Percentiles rank a stretch among this genome's conserved stretches.
Conservation (phyloP, 164 flowering plant genomes). For the Piper longum region DNA sequence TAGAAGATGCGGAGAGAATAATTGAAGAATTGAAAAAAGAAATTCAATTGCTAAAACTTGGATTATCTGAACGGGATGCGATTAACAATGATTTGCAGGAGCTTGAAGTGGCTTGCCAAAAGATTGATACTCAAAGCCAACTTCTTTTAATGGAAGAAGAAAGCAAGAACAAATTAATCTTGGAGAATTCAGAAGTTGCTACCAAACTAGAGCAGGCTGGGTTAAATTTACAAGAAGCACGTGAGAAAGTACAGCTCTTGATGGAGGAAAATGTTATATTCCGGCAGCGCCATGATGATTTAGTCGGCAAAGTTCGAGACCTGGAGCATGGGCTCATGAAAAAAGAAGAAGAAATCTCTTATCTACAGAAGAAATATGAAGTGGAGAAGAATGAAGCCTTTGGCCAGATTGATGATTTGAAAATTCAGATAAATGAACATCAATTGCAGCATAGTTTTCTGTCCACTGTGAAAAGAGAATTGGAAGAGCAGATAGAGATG, state of each 20-base stretch:
- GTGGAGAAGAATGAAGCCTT: conserved; percentile 21
- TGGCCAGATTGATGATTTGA: conserved; percentile 7
- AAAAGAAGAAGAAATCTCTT: conserved; percentile 19
- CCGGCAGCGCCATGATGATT: neutral
- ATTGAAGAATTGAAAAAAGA: conserved; percentile 12
- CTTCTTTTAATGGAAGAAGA: conserved; percentile 20
- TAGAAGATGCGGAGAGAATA: conserved; percentile 9
- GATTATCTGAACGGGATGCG: conserved; percentile 3
- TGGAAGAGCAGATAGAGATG: conserved; percentile 4
- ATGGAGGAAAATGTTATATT: conserved; percentile 16
- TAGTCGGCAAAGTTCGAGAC: conserved; percentile 16
- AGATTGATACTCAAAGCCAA: conserved; percentile 20
- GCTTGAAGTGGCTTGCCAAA: conserved; percentile 23
- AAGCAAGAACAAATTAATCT: conserved; percentile 26
- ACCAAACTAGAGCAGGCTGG: conserved; percentile 28
- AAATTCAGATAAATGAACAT: conserved; percentile 1
- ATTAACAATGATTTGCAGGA: conserved; percentile 4
- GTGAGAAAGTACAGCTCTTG: conserved; percentile 18
- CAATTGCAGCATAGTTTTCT: conserved; percentile 1
- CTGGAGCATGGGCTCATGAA: conserved; percentile 18
- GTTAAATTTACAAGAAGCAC: conserved; percentile 18
- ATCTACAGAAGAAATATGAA: conserved; percentile 19
- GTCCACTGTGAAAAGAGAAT: neutral
- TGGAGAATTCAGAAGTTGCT: conserved; percentile 21
- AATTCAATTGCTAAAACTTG: conserved; percentile 21